Evolutionary conservation across 331 rosid species (phyloP), one percentile per base, ranked within the genome.

Genomic region (Malus hybrid): DNA sequence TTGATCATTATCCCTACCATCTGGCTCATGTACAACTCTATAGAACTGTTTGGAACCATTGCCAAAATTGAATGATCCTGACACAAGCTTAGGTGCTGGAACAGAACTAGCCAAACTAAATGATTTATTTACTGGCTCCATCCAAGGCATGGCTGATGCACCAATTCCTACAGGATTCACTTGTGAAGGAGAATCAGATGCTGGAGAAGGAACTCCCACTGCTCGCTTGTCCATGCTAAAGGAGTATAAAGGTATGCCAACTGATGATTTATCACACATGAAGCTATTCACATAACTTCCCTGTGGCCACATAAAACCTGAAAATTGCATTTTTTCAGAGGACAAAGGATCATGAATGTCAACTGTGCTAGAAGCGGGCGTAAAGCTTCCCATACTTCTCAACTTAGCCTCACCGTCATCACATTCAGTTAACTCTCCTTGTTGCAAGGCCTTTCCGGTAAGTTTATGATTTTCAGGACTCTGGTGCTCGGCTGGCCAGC

Each of bases 11-110:
- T 94, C 99, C 83, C 86, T 86, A 62, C 93, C 87, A 83, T 94
- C 99, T 76, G 97, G 99, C 85, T 94, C 99, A 74, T 94, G 99
- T 63, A 92, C 97, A 65, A 92, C 99, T 87, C 97, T 86, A 77
- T 94, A 92, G 81, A 94, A 94, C 87, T 92, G 97, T 78, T 90
- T 92, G 76, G 96, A 88, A 67, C 99, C 99, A 82, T 71, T 86
- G 77, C 73, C 82, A 61, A 88, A 80, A 85, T 85, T 90, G 69
- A 88, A 92, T 54, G 99, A 92, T 71, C 97, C 96, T 57, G 99
- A 89, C 57, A 90, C 95, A 52, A 92, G 87, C 82, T 90, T 94
- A 20, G 99, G 97, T 48, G 93, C 86, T 33, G 99, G 97, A 79
- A 88, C 99, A 77, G 97, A 92, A 84, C 84, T 86, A 79, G 96